A percentile compares a stretch with the other conserved stretches of the same genome.
phyloP scores from a whole-genome alignment of 306 rosid species.

The Glycine tomentella region DNA sequence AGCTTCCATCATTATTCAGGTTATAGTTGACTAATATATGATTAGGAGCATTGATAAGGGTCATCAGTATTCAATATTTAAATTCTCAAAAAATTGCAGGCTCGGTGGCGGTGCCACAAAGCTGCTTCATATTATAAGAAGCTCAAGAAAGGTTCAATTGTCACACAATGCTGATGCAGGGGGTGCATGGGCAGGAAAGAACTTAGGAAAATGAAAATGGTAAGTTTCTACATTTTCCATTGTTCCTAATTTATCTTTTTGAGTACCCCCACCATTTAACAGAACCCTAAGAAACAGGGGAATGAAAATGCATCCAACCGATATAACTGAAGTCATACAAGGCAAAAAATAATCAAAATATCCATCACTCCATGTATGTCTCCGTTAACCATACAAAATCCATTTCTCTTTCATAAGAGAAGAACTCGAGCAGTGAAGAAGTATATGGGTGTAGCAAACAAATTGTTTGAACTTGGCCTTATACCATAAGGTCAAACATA shows the following conservation, averaged over 20 bases:
- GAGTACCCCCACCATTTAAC: constrained; percentile 24
- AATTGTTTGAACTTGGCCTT: too few relatives aligned
- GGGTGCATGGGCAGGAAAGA: constrained; percentile 76
- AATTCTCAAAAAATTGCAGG: constrained; percentile 60
- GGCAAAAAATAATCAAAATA: constrained; percentile 14
- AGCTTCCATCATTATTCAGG: constrained; percentile 85
- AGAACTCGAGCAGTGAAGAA: too few relatives aligned
- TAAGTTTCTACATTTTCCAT: constrained; percentile 37
- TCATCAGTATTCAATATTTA: constrained; percentile 29
- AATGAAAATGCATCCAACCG: constrained; percentile 36
- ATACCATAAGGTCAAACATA: too few relatives aligned
- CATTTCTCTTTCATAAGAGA: too few relatives aligned
- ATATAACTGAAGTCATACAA: constrained; percentile 26
- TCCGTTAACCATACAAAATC: too few relatives aligned
- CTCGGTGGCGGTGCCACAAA: constrained; percentile 87
- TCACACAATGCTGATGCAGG: constrained; percentile 87
- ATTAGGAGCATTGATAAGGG: constrained; percentile 29
- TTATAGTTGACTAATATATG: constrained; percentile 48
- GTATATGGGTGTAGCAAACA: too few relatives aligned
- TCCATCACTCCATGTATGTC: too few relatives aligned
- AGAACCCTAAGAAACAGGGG: constrained; percentile 18
- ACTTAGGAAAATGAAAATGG: constrained; percentile 97
- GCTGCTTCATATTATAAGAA: constrained; percentile 70
- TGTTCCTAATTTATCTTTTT: constrained; percentile 23
- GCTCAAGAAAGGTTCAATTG: constrained; percentile 83